Base-by-base conservation (phyloP, 2,329 filamentous ascomycete genomes). In the Penicillium italicum region DNA sequence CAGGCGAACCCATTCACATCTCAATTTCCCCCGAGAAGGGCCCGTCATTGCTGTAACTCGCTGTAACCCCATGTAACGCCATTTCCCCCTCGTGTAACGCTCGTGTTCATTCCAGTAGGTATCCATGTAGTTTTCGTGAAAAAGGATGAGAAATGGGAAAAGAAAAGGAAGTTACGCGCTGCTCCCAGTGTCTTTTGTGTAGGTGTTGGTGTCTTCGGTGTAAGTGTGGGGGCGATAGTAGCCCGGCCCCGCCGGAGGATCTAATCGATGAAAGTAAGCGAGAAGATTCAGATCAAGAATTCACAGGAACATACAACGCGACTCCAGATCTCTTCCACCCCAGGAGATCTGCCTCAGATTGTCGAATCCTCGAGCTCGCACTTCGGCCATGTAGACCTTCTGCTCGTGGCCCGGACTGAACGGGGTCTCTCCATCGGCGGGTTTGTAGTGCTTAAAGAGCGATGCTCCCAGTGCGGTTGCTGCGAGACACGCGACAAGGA, bases 401-500 rank as follows among this genome's bases (percentile, higher is more conserved):
- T 72, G 70, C 14, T 72, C 65, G 48, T 62, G 59, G n/a, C 63
- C 55, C 8, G 62, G 60, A 11, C 62, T 56, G 49, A 54, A 66
- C 5, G 53, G 62, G 18, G 37, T 44, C 24, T 60, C 50, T 8
- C 55, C 52, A 4, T 65, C 61, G 22, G 60, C 48, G 9, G 69
- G 69, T 7, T 55, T 58, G 69, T 63, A 62, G 44, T 69, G 65
- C 20, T 63, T 65, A 51, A 65, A 65, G 41, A 72, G 52, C 2
- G 70, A 66, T 30, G 70, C 70, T 16, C 64, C 65, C 12, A 72
- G 45, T 1, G 68, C 65, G 2, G 69, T 68, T 16, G 60, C 31
- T 36, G 62, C 65, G 9, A 72, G 63, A 40, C 69, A 72, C 51
- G 55, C 64, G 42, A 70, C 66, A 20, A 72, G 66, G 42, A 72